phyloP scores from a whole-genome alignment of 2,329 filamentous ascomycete species.

The Paecilomyces sp. region DNA sequence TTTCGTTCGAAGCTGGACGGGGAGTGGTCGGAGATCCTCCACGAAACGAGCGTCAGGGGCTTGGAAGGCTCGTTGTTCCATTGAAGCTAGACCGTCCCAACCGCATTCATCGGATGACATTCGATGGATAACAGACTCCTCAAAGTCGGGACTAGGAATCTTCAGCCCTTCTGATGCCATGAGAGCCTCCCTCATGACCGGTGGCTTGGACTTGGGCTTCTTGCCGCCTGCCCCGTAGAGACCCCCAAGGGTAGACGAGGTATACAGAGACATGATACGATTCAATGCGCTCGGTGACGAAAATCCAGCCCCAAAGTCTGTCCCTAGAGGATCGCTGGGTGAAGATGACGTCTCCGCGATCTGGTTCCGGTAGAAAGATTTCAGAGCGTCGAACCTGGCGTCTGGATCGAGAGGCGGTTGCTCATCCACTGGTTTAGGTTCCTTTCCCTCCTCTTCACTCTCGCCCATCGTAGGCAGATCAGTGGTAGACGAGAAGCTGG shows the following conservation, averaged over 20 bases:
- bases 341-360: conserved; percentile 56
- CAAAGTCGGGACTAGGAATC: conserved; percentile 51
- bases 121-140: conserved; percentile 54
- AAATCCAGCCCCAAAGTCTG: conserved; percentile 41
- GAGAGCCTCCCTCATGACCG: conserved; percentile 74
- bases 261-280: conserved; percentile 88
- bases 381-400: conserved; percentile 66
- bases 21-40: conserved; percentile 70
- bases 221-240: conserved; percentile 48
- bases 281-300: conserved; percentile 74
- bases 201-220: conserved; percentile 59
- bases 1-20: conserved; percentile 80
- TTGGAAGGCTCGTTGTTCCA: conserved; percentile 47
- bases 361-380: conserved; percentile 75
- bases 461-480: conserved; percentile 14
- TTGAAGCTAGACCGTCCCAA: conserved; percentile 57
- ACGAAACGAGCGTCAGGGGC: conserved; percentile 53
- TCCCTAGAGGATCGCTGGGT: conserved; percentile 47
- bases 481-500: conserved; percentile 28
- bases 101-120: conserved; percentile 48
- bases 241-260: conserved; percentile 49
- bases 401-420: conserved; percentile 50
- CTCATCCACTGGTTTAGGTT: conserved; percentile 23
- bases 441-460: conserved; percentile 22
- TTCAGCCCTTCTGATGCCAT: conserved; percentile 65